These are phyloP conservation scores for Saturnispora zaruensis DNA, from an alignment of 805 yeast species.

Conservation along the genomic window DNA sequence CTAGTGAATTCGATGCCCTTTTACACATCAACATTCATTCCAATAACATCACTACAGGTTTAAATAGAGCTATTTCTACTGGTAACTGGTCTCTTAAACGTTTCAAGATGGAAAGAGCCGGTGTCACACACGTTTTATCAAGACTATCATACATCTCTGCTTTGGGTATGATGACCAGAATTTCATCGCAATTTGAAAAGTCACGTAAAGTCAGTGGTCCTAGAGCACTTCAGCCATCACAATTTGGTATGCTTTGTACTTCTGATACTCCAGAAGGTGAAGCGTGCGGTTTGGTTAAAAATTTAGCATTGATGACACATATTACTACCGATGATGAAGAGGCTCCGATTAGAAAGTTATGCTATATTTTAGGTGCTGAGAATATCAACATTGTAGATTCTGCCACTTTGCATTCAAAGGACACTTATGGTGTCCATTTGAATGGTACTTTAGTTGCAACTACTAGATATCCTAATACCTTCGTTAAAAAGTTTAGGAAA, in stretches of 20 bases:
- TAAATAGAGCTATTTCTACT: constrained; percentile 93
- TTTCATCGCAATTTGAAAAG: constrained; percentile 97
- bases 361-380: constrained; percentile 84
- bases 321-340: constrained; percentile 98
- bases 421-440: constrained; percentile 78
- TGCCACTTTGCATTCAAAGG: constrained; percentile 63
- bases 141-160: constrained; percentile 91
- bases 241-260: constrained; percentile 97
- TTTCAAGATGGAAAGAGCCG: constrained; percentile 99
- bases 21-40: constrained; percentile 85
- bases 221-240: constrained; percentile 97
- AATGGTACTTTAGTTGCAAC: constrained; percentile 94
- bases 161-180: constrained; percentile 98
- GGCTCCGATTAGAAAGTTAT: constrained; percentile 68
- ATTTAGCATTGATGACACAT: constrained; percentile 95
- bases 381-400: constrained; percentile 75
- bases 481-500: constrained; percentile 68
- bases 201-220: constrained; percentile 98
- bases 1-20: constrained; percentile 91
- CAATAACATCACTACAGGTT: constrained; percentile 85
- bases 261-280: constrained; percentile 99
- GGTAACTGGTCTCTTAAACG: constrained; percentile 99
- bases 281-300: constrained; percentile 97
- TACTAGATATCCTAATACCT: constrained; percentile 76
- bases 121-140: constrained; percentile 93